Evolutionary conservation across 768 basidiomycete genomes (phyloP), one percentile per base, ranked within the genome.

Genomic region (Tricholoma saponaceum): DNA sequence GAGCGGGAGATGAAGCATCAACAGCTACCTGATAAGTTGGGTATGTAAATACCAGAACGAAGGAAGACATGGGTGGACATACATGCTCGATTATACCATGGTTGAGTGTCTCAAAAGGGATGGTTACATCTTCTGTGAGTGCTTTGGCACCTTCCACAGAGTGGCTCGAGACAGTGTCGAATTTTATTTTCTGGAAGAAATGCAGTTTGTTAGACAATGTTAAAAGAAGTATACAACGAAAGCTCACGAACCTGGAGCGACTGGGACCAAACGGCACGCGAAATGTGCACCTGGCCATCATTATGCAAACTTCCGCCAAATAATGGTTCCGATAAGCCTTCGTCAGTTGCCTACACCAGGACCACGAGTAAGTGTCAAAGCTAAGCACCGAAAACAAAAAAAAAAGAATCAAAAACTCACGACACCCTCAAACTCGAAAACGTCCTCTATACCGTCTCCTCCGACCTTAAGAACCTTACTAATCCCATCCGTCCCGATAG

Each of bases 51-150:
- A 41, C 20, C 26, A 26, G 30, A 20, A 52, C 32, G 26, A 25
- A 54, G 41, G 22, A 18, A 44, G 23, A 57, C 20, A 47, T 39
- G 56, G 16, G 49, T 35, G 6, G 54, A 66, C 79, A 28, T 71
- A 92, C 92, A 66, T 88, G 84, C 41, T 66, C 71, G 49, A 96
- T 82, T 13, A 83, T 77, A 20, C 93, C 93, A 62, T 94, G 83
- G 16, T 72, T 72, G 9, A 67, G 64, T 6, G 87, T 82, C 58
- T 91, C 81, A 67, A 90, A 92, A 1, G 81, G 74, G 64, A 94
- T 84, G 0, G 76, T 73, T 60, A 81, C 83, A 14, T 80, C 80
- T 30, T 77, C 77, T 30, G 79, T 67, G 50, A 78, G 70, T 3
- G 77, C 84, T 57, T 75, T 74, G 18, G 77, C 77, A 22, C 75